phyloP scores from a whole-genome alignment of 768 basidiomycete species.

The Xerocomus spinulosus region DNA sequence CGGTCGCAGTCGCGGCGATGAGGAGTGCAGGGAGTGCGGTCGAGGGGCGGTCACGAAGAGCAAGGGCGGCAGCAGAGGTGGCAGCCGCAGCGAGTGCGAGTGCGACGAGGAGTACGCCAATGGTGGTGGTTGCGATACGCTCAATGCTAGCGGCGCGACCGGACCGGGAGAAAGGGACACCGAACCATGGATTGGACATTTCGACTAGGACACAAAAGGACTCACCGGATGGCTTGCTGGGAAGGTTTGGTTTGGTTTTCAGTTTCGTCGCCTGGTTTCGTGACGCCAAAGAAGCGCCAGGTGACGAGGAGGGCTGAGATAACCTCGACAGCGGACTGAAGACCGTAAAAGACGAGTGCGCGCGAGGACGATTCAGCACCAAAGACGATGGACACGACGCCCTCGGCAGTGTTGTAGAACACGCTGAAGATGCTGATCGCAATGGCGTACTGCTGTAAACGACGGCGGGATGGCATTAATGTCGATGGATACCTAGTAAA shows the following conservation, averaged over 20 bases:
- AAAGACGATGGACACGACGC: constrained; percentile 40
- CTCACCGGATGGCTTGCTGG: constrained; percentile 12
- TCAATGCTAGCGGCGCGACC: constrained; percentile 30
- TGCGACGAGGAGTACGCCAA: constrained; percentile 35
- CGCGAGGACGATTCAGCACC: constrained; percentile 42
- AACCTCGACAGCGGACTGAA: constrained; percentile 46
- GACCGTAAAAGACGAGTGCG: constrained; percentile 45
- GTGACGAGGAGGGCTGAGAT: constrained; percentile 40
- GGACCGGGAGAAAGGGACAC: too few species aligned
- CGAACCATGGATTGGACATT: neutral
- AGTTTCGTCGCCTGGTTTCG: constrained; percentile 32
- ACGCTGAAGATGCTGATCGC: constrained; percentile 40
- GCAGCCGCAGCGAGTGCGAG: constrained; percentile 37
- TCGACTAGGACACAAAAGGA: neutral
- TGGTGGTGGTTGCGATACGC: constrained; percentile 33
- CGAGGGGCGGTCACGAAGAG: constrained; percentile 35
- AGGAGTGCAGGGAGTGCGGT: constrained; percentile 39
- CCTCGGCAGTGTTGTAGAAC: constrained; percentile 39
- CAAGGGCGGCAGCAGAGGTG: constrained; percentile 34
- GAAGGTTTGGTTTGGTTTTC: neutral
- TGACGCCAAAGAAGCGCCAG: constrained; percentile 38
- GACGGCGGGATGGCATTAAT: constrained; percentile 17
- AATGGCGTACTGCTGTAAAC: constrained; percentile 35
- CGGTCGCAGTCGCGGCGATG: constrained; percentile 38
- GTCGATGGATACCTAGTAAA: too few species aligned